Evolutionary conservation across 2,329 filamentous ascomycete genomes (phyloP).

Genomic region (Aspergillus costaricaensis): DNA sequence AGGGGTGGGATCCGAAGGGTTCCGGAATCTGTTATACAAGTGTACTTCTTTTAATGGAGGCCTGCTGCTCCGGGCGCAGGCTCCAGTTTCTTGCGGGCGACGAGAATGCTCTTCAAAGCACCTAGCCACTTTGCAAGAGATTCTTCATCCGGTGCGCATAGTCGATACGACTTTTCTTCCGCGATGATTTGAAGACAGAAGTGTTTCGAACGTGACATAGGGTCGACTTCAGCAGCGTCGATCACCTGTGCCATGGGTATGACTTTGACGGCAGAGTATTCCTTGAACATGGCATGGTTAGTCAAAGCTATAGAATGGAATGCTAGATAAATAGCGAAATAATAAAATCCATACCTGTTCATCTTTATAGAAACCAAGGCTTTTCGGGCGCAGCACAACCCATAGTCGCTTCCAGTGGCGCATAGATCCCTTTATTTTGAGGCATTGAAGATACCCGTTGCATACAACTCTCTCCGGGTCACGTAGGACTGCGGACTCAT

Average conservation of each 20-base stretch:
- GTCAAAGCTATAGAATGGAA: neutral
- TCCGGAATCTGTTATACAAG: neutral
- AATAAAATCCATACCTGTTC: slow-evolving; percentile 52
- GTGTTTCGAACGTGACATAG: slow-evolving; percentile 78
- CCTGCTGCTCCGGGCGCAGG: slow-evolving; percentile 19
- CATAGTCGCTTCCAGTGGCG: slow-evolving; percentile 94
- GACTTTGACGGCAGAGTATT: slow-evolving; percentile 85
- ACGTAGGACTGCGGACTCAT: slow-evolving; percentile 55
- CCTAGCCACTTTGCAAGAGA: slow-evolving; percentile 80
- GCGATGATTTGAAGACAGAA: slow-evolving; percentile 91
- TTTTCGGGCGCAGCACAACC: slow-evolving; percentile 84
- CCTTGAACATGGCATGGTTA: slow-evolving; percentile 46
- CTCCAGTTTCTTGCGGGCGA: slow-evolving; percentile 38
- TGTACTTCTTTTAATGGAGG: slow-evolving; percentile 4
- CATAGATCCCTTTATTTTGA: slow-evolving; percentile 77
- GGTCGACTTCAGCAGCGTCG: slow-evolving; percentile 89
- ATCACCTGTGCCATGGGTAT: slow-evolving; percentile 77
- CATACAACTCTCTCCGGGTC: slow-evolving; percentile 89
- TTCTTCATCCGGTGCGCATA: slow-evolving; percentile 80
- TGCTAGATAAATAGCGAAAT: neutral
- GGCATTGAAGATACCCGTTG: slow-evolving; percentile 84
- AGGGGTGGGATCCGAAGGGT: neutral
- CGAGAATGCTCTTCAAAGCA: slow-evolving; percentile 74
- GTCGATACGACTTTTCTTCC: slow-evolving; percentile 81
- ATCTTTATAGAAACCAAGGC: slow-evolving; percentile 89